Conservation (phyloP, 257 asterid species). For the Lavandula angustifolia region DNA sequence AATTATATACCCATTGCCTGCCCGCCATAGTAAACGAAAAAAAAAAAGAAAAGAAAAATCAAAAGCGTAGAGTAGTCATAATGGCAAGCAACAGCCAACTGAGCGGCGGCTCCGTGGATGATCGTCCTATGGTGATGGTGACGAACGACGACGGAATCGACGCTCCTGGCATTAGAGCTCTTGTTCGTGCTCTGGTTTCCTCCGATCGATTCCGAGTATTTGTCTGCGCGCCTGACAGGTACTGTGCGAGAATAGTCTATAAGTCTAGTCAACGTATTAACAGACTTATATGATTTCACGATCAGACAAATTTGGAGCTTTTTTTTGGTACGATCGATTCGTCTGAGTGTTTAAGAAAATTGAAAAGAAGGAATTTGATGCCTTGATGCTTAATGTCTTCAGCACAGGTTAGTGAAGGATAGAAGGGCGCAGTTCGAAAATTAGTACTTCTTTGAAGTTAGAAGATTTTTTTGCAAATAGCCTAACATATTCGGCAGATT, state of each 20-base stretch:
- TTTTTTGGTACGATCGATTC: neutral
- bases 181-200: conserved; percentile 66
- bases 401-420: neutral
- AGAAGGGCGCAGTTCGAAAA: neutral
- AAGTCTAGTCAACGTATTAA: neutral
- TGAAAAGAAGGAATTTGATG: neutral
- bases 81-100: neutral
- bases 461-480: too few species aligned
- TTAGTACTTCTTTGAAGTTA: too few species aligned
- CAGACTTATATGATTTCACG: neutral
- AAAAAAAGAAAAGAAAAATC: too few species aligned
- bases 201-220: conserved; percentile 67
- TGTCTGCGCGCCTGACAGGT: conserved; percentile 95
- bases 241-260: conserved; percentile 17
- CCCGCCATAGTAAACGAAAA: neutral
- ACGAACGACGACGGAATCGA: conserved; percentile 96
- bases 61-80: too few species aligned
- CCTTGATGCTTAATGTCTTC: neutral
- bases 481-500: too few species aligned
- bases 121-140: conserved; percentile 69
- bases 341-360: neutral
- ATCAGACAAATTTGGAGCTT: neutral
- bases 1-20: neutral
- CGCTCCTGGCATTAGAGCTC: conserved; percentile 79
- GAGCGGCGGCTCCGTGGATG: conserved; percentile 34